Evolutionary conservation across 345 rosid genomes (phyloP).

Genomic region (Chamaenerion angustifolium): DNA sequence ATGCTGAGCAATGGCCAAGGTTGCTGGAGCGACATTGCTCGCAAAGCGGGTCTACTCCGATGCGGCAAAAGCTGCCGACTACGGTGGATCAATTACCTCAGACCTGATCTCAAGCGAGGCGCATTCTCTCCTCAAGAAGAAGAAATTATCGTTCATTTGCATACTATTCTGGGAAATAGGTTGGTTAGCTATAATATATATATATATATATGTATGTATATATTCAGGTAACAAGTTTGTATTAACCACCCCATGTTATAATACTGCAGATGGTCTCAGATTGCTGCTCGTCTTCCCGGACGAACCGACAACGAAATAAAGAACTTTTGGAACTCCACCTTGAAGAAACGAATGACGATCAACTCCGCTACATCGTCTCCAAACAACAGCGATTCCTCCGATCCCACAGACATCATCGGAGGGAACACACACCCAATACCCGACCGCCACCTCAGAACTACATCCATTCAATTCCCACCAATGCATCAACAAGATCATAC

Average conservation of each 20-base stretch:
- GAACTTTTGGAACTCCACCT: conserved; percentile 86
- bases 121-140: conserved; percentile 69
- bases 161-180: conserved; percentile 77
- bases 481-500: too few relatives aligned
- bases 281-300: conserved; percentile 85
- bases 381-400: conserved; percentile 49
- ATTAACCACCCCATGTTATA: too few relatives aligned
- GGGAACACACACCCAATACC: too few relatives aligned
- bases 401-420: conserved; percentile 23
- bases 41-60: conserved; percentile 62
- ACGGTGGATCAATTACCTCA: conserved; percentile 71
- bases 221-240: too few relatives aligned
- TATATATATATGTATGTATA: too few relatives aligned
- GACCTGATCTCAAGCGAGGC: conserved; percentile 78
- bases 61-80: conserved; percentile 83
- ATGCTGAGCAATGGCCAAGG: conserved; percentile 74
- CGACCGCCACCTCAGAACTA: conserved; percentile 32
- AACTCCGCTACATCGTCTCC: conserved; percentile 34
- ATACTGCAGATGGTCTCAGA: conserved; percentile 73
- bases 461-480: conserved; percentile 12
- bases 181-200: too few relatives aligned
- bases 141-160: conserved; percentile 61
- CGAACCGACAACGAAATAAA: conserved; percentile 88
- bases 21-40: conserved; percentile 74
- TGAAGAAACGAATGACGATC: conserved; percentile 57